Base-by-base conservation (phyloP, 768 basidiomycete species). In the Russula olivacea region DNA sequence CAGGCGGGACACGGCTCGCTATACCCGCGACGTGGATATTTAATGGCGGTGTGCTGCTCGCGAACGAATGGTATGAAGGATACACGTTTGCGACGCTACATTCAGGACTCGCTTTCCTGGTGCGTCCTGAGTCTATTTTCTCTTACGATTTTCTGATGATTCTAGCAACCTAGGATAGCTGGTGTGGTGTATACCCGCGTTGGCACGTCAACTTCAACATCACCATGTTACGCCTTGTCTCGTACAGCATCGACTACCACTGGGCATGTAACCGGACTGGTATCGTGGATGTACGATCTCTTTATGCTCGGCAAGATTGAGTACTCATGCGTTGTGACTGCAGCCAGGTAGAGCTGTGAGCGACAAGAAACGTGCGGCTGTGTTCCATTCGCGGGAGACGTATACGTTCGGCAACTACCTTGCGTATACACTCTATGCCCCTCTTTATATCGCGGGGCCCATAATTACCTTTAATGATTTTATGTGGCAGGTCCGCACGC, bases 191-290 rank as follows among this genome's bases (percentile, higher is more conserved):
- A 19, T 88, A 95, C 64, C 90, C 94, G 12, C 81, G 93, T 21
- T 99, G 97, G 97, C 84, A 98, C 68, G 80, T 98, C 68, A 83
- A 78, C 68, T 98, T 96, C 79, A 98, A 98, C 73, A 93, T 98
- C 68, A 93, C 94, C 2, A 95, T 95, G 89, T 80, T 98, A 47
- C 84, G 96, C 36, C 80, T 98, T 15, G 80, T 99, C 7, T 95
- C 94, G 0, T 99, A 93, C 77, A 89, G 86, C 65, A 85, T 96
- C 84, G 97, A 99, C 71, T 88, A 88, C 70, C 84, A 91, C 68
- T 98, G 95, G 95, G 83, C 91, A 5, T 83, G 78, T 68, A 77
- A 72, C 14, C 67, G 72, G 4, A 68, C 69, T 25, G 74, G 72
- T n/a, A 68, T 74, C 17, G 53, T 70, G 41, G 78, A 85, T 70